phyloP scores from a whole-genome alignment of 306 rosid species.

The Quercus wislizeni region DNA sequence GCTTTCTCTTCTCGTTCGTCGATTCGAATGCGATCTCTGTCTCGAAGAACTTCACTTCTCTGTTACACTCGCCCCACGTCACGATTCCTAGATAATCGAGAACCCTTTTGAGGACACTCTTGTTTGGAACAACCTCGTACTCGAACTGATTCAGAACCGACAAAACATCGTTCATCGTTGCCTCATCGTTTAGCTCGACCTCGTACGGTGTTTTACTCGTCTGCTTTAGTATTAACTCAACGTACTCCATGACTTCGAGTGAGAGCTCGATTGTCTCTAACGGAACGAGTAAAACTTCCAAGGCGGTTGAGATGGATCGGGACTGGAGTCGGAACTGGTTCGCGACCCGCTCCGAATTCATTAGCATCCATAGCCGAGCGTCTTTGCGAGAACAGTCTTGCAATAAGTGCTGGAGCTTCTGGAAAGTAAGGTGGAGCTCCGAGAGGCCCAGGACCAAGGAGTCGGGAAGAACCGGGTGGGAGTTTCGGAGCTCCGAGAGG shows the following conservation, averaged over 20 bases:
- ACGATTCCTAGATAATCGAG: constrained; percentile 56
- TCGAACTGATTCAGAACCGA: constrained; percentile 42
- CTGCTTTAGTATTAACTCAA: constrained; percentile 49
- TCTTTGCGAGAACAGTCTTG: constrained; percentile 62
- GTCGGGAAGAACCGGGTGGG: constrained; percentile 18
- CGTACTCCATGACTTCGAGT: constrained; percentile 47
- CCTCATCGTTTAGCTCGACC: constrained; percentile 47
- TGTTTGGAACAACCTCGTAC: constrained; percentile 38
- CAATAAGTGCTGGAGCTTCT: constrained; percentile 53
- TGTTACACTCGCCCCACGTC: constrained; percentile 59
- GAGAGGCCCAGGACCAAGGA: constrained; percentile 41
- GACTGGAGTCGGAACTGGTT: constrained; percentile 40
- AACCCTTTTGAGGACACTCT: constrained; percentile 39
- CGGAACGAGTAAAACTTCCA: constrained; percentile 47
- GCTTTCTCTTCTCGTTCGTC: constrained; percentile 32
- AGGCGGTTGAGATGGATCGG: constrained; percentile 50
- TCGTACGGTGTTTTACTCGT: constrained; percentile 44
- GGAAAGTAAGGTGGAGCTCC: constrained; percentile 69
- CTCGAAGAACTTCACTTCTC: constrained; percentile 69
- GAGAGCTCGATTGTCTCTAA: constrained; percentile 28
- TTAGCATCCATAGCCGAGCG: constrained; percentile 49
- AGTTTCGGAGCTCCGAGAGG: constrained; percentile 46
- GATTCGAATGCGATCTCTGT: constrained; percentile 56
- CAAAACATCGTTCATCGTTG: constrained; percentile 26
- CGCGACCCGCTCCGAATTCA: constrained; percentile 59